Evolutionary conservation across 129 eudicot species (phyloP).

Genomic region (Cynara cardunculus): DNA sequence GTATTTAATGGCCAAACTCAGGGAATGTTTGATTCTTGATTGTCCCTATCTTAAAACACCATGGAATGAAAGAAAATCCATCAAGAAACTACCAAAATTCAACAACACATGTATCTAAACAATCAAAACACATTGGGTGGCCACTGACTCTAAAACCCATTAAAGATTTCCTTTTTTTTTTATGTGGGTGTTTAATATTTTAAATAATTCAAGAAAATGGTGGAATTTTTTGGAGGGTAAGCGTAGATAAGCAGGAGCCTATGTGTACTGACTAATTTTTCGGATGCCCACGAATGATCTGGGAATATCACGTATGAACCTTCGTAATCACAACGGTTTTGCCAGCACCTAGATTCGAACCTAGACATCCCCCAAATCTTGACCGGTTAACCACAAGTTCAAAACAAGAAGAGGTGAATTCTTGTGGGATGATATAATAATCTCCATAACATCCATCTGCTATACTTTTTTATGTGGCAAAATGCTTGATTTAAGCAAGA

Average conservation of each 20-base stretch:
- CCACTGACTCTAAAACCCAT: conserved; percentile 31
- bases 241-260: no score
- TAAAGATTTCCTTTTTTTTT: conserved; percentile 17
- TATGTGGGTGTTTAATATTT: conserved; percentile 29
- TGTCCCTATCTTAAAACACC: conserved; percentile 26
- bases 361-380: no score
- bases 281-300: no score
- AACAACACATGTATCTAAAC: conserved; percentile 36
- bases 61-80: conserved; percentile 36
- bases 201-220: neutral
- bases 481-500: conserved; percentile 34
- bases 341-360: no score
- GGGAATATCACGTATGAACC: no score
- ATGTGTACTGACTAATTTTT: no score
- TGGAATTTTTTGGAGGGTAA: neutral
- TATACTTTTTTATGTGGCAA: conserved; percentile 23
- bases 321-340: no score
- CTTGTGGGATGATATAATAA: conserved; percentile 27
- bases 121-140: conserved; percentile 12
- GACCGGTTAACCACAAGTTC: no score
- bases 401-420: no score
- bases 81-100: conserved; percentile 46
- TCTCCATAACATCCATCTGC: conserved; percentile 34
- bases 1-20: conserved; percentile 62
- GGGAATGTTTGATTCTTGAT: conserved; percentile 76